These are phyloP conservation scores for Chaetomiaceae sp. DNA, from an alignment of 2,329 filamentous ascomycete genomes.

Conservation along the genomic window DNA sequence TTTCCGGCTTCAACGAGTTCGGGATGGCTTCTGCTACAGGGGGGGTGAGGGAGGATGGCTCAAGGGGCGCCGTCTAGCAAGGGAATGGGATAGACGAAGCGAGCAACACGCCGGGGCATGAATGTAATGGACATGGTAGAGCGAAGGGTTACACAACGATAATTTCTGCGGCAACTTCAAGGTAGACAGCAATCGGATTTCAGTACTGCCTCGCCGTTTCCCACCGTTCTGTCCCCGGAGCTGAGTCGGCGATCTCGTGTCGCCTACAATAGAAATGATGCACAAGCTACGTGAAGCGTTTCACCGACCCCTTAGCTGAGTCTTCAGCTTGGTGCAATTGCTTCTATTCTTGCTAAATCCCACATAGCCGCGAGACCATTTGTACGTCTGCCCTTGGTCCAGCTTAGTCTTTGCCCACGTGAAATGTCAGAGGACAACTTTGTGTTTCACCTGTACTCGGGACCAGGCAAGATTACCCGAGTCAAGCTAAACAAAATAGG, in stretches of 20 bases:
- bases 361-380: background rate
- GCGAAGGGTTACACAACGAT: no score
- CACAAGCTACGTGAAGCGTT: background rate
- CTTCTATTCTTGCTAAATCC: background rate
- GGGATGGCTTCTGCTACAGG: no score
- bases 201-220: background rate
- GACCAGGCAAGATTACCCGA: background rate
- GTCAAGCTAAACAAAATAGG: background rate
- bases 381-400: no score
- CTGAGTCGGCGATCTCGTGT: background rate
- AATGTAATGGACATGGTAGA: background rate
- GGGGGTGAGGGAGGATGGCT: no score
- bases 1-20: no score
- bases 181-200: background rate
- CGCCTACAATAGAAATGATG: background rate
- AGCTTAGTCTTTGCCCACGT: no score
- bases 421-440: no score
- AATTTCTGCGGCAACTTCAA: background rate
- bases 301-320: background rate
- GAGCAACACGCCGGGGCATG: background rate
- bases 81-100: background rate
- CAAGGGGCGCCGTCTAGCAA: background rate
- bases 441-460: background rate
- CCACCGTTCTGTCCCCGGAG: background rate
- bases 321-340: background rate